These are phyloP conservation scores for Xylaria sp. DNA, from an alignment of 2,329 filamentous ascomycete genomes.

Conservation along the genomic window DNA sequence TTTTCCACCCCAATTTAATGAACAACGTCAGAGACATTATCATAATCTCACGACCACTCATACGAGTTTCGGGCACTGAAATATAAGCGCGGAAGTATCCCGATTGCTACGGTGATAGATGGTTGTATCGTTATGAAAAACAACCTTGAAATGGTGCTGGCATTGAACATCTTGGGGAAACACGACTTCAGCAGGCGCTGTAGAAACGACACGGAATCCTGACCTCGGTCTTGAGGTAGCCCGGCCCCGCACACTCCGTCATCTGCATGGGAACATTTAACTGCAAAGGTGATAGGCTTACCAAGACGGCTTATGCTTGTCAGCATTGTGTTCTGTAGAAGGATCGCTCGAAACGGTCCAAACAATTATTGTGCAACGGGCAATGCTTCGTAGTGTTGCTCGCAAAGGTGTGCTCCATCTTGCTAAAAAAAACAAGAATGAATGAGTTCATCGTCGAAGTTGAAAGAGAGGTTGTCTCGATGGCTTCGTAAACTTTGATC, in stretches of 20 bases:
- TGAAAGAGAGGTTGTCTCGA: slow-evolving; percentile 1
- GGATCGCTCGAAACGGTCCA: slow-evolving; percentile 10
- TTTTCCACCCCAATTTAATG: slow-evolving; percentile 9
- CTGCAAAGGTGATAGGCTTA: slow-evolving; percentile 34
- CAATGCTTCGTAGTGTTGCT: not conserved
- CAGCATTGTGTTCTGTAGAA: not conserved
- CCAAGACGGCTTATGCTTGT: slow-evolving; percentile 10
- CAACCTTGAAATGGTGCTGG: not conserved
- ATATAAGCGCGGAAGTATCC: slow-evolving; percentile 1
- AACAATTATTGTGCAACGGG: not conserved
- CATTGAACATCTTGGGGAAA: not conserved
- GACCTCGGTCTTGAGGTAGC: slow-evolving; percentile 4
- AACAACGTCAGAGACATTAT: not conserved
- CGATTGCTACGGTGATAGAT: slow-evolving; percentile 10
- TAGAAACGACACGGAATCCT: slow-evolving; percentile 15
- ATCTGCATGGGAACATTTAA: slow-evolving; percentile 22
- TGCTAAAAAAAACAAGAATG: not conserved
- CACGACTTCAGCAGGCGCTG: slow-evolving; percentile 3
- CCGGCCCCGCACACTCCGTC: slow-evolving; percentile 23
- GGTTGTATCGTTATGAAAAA: slow-evolving; percentile 16
- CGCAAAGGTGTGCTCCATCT: not conserved
- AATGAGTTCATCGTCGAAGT: not conserved
- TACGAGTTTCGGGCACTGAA: slow-evolving; percentile 2
- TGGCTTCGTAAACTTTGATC: not conserved
- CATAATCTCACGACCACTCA: not conserved